Base-by-base conservation (phyloP, 352 stramenopile genomes). In the Globisporangium splendens region DNA sequence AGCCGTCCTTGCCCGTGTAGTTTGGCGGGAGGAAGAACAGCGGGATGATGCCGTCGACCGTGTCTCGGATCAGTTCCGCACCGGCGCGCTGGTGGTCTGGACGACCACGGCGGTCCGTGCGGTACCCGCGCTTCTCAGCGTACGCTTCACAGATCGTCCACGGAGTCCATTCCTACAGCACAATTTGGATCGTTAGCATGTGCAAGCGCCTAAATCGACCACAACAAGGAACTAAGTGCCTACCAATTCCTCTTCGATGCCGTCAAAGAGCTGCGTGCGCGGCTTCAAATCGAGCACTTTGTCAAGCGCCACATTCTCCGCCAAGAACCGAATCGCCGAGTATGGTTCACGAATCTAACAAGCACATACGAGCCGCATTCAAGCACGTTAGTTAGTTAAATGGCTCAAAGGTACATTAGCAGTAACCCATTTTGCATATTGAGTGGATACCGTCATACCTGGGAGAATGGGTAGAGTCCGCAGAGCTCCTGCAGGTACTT, bases 401-500 rank as follows among this genome's bases (percentile, higher is more conserved):
- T 35, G 10, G 28, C 28, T 35, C 28, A 35, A 35, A 35, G 7
- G 24, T 35, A 10, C 28, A 11, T 6, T 8, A 35, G 7, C 28
- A 35, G 28, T 35, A 35, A 6, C 28, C 28, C 28, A 35, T 35
- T 35, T 35, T 35, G 28, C 28, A 35, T 35, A 11, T 35, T 10
- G 28, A 35, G 7, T 35, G 28, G 28, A 35, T 10, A 10, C 28
- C 28, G 28, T 35, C 28, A 35, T 68, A 81, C 78, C 75, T 95
- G 86, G 18, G 86, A 90, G 66, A 88, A 93, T 41, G 86, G 86
- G 50, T 90, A 95, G 44, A 93, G 48, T 0, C 86, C 86, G 44
- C 82, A 89, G 13, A 95, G 79, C 59, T 93, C 83, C 54, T 95
- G 86, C 2, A 95, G 68, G 64, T 87, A 87, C 75, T 92, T 92